These are phyloP conservation scores for Epichloe uncinata DNA, from an alignment of 2,329 filamentous ascomycete genomes.

Conservation along the genomic window DNA sequence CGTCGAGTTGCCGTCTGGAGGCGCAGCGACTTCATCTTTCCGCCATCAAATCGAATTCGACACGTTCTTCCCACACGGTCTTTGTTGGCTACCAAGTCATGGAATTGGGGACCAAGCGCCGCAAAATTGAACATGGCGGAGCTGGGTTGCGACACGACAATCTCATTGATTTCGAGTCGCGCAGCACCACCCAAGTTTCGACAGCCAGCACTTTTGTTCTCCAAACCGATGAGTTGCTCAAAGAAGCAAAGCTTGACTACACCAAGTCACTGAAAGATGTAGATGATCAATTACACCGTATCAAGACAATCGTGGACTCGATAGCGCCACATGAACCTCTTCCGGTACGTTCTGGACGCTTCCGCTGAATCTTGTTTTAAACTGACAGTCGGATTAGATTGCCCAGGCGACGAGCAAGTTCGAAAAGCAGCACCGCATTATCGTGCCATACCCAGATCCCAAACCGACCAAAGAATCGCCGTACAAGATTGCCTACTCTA, in stretches of 20 bases:
- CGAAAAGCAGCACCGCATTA: constrained; percentile 52
- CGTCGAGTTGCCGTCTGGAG: neutral
- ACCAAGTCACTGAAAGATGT: constrained; percentile 32
- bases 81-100: constrained; percentile 16
- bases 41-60: too few relatives aligned
- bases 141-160: constrained; percentile 20
- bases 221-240: constrained; percentile 46
- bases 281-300: constrained; percentile 33
- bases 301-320: constrained; percentile 40
- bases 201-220: constrained; percentile 43
- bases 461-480: constrained; percentile 60
- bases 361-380: neutral
- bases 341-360: constrained; percentile 27
- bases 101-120: constrained; percentile 34
- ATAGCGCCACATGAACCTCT: constrained; percentile 35
- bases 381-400: constrained; percentile 33
- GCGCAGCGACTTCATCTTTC: neutral
- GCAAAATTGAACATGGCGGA: constrained; percentile 31
- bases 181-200: constrained; percentile 26
- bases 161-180: constrained; percentile 28
- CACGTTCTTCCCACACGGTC: neutral
- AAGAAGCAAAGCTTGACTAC: constrained; percentile 41
- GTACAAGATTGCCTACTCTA: constrained; percentile 69
- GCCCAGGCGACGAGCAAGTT: constrained; percentile 53
- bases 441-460: constrained; percentile 77